Conservation (phyloP, 257 asterid species). For the Petunia axillaris region DNA sequence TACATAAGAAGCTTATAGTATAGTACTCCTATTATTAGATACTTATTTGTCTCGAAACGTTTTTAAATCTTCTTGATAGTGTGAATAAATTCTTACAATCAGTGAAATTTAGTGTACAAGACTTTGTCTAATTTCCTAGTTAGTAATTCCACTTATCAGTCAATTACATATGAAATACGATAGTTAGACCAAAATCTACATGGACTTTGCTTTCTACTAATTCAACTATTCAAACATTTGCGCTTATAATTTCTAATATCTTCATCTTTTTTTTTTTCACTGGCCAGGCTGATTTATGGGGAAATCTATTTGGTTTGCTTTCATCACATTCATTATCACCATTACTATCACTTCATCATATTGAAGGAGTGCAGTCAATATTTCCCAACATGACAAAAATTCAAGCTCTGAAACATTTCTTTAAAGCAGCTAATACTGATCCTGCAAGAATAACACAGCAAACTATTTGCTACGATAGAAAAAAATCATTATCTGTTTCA, state of each 20-base stretch:
- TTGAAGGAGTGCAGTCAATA: constrained; percentile 69
- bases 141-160: too few relatives aligned
- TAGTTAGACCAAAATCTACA: background rate
- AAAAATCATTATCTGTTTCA: constrained; percentile 59
- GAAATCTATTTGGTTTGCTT: constrained; percentile 71
- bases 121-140: too few relatives aligned
- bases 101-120: too few relatives aligned
- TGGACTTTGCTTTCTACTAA: background rate
- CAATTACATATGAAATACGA: too few relatives aligned
- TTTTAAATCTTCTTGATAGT: too few relatives aligned
- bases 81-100: too few relatives aligned
- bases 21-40: too few relatives aligned
- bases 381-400: constrained; percentile 67
- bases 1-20: too few relatives aligned
- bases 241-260: background rate
- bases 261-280: background rate
- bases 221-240: background rate
- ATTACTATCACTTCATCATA: constrained; percentile 72
- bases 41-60: too few relatives aligned
- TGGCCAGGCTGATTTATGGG: constrained; percentile 71
- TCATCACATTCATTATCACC: constrained; percentile 76
- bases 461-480: constrained; percentile 64
- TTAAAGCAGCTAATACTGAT: constrained; percentile 55
- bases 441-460: constrained; percentile 76
- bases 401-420: constrained; percentile 61